Base-by-base conservation (phyloP, 306 rosid genomes). In the Castanea crenata region DNA sequence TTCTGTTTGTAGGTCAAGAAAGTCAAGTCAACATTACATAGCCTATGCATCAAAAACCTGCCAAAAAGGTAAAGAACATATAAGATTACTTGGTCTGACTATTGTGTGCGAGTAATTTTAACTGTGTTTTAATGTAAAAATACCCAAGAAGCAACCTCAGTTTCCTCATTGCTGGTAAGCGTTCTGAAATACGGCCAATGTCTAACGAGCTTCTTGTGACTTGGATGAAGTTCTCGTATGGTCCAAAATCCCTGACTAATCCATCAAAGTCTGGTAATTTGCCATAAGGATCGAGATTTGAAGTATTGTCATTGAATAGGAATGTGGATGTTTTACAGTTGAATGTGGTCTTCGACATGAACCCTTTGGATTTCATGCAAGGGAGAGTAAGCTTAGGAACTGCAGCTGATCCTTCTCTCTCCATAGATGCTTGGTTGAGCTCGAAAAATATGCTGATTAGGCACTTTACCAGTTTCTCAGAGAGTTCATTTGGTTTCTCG, bases 1-100 rank as follows among this genome's bases (percentile, higher is more conserved):
- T 89, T 92, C 74, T 95, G 97, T 85, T 90, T 95, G 92, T 92
- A 86, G 78, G 86, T 87, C 92, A 92, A 85, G 87, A 81, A 90
- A 62, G 87, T 88, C 84, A 92, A 82, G 77, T 92, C 91, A 77
- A 90, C 90, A 76, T 78, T 83, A 76, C 92, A 81, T 58, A 92
- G 86, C 72, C 83, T 88, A 69, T 88, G 90, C 87, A 82, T 85
- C 87, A 91, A 88, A 21, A 82, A 73, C 92, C 97, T 94, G 83
- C 70, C 55, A 59, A 63, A 78, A 34, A 16, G 21, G 9, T 12
- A 9, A 74, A 72, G 64, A 63, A 13, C 15, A 54, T 46, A n/a
- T 52, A 35, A 62, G 13, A 70, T 14, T 59, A n/a, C 27, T 76
- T n/a, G 49, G 23, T 65, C 16, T 0, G 41, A n/a, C 35, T 5